Conservation (phyloP, 305 asterid species). For the Nicotiana rustica region DNA sequence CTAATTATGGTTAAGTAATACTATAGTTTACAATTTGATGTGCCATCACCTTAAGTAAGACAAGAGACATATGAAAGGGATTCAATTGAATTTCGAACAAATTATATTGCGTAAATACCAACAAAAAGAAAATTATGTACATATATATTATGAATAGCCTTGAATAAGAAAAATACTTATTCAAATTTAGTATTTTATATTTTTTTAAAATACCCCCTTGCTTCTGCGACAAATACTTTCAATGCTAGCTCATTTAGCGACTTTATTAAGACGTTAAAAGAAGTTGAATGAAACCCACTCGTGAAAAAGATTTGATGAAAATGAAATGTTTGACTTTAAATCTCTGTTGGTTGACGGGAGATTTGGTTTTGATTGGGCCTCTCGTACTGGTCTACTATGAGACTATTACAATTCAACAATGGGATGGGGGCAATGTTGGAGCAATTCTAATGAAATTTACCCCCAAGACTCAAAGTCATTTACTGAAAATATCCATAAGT, state of each 20-base stretch:
- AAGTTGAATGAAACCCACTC: too few relatives aligned
- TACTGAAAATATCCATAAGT: neutral
- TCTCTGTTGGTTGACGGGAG: neutral
- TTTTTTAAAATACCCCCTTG: neutral
- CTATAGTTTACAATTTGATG: too few relatives aligned
- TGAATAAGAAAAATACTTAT: too few relatives aligned
- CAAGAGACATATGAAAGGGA: too few relatives aligned
- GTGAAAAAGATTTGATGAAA: too few relatives aligned
- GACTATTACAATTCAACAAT: conserved; percentile 23
- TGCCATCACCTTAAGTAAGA: too few relatives aligned
- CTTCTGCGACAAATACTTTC: neutral
- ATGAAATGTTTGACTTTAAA: neutral
- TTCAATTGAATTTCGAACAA: too few relatives aligned
- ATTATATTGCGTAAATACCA: too few relatives aligned
- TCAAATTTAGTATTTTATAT: too few relatives aligned
- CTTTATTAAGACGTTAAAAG: neutral
- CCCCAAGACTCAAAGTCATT: conserved; percentile 6
- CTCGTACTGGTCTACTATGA: neutral
- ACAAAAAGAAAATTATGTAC: too few relatives aligned
- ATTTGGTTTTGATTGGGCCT: neutral
- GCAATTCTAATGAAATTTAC: neutral
- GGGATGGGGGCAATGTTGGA: neutral
- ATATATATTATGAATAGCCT: too few relatives aligned
- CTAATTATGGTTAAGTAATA: too few relatives aligned
- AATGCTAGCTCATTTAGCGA: neutral